Conservation (phyloP, 495 filamentous ascomycete species). For the Penicillium fimorum region DNA sequence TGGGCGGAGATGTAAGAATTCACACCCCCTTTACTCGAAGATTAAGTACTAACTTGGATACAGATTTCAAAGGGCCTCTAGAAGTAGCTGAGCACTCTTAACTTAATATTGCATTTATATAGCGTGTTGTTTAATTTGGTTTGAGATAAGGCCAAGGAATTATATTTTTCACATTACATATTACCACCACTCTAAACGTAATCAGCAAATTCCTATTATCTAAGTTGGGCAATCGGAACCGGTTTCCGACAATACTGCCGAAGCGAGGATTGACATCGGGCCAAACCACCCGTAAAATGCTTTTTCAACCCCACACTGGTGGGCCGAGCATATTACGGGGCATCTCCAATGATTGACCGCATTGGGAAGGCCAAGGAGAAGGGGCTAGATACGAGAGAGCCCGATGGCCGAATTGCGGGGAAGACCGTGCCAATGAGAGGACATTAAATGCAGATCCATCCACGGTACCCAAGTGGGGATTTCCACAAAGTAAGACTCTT, state of each 20-base stretch:
- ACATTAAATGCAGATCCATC: background rate
- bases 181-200: background rate
- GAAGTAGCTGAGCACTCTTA: background rate
- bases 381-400: background rate
- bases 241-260: background rate
- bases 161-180: background rate
- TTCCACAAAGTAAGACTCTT: background rate
- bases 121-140: background rate
- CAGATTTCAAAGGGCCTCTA: background rate
- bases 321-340: background rate
- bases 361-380: background rate
- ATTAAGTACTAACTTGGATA: background rate
- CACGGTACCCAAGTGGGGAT: background rate
- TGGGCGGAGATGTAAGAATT: conserved; percentile 31
- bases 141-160: background rate
- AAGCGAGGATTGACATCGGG: background rate
- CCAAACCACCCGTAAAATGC: background rate
- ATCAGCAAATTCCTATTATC: background rate
- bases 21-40: too few relatives aligned
- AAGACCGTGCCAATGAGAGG: background rate
- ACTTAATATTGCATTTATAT: background rate
- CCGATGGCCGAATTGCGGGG: background rate
- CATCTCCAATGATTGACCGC: background rate
- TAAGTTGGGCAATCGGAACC: background rate
- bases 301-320: background rate